Percentiles rank a stretch among this genome's conserved stretches.
These are phyloP conservation scores for Scheffersomyces quercinus DNA, from an alignment of 1,139 yeast genomes.

Conservation along the genomic window DNA sequence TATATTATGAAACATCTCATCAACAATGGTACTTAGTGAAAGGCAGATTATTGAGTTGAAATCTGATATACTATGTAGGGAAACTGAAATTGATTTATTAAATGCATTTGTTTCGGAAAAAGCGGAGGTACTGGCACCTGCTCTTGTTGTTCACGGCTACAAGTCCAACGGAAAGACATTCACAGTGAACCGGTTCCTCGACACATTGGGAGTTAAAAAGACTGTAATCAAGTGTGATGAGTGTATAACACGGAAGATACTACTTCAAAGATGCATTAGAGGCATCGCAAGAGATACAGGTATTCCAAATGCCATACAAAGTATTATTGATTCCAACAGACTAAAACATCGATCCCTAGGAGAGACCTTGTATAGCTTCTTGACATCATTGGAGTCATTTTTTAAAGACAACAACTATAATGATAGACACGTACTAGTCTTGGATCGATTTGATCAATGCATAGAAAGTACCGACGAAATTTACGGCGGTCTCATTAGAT, in stretches of 20 bases:
- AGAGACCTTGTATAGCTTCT: conserved; percentile 51
- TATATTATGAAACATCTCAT: too few relatives aligned
- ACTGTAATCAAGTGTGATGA: conserved; percentile 41
- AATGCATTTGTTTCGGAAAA: conserved; percentile 27
- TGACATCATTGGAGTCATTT: conserved; percentile 40
- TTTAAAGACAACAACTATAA: conserved; percentile 29
- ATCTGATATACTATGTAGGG: conserved; percentile 15
- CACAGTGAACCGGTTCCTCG: conserved; percentile 28
- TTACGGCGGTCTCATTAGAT: conserved; percentile 45
- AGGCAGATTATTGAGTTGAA: conserved; percentile 6
- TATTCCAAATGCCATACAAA: conserved; percentile 4
- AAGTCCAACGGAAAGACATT: conserved; percentile 43
- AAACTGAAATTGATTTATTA: conserved; percentile 30
- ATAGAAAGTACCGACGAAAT: conserved; percentile 50
- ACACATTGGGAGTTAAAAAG: conserved; percentile 20
- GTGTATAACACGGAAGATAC: conserved; percentile 36
- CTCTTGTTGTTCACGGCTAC: conserved; percentile 41
- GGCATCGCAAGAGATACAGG: conserved; percentile 32
- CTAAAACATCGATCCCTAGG: conserved; percentile 17
- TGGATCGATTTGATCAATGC: conserved; percentile 60
- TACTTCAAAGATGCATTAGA: conserved; percentile 40
- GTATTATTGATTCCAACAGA: conserved; percentile 5
- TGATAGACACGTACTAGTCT: conserved; percentile 52
- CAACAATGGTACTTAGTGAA: too few relatives aligned
- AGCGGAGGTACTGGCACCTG: conserved; percentile 23